Conservation (phyloP, 2,329 filamentous ascomycete genomes). For the Hypocrella siamensis region DNA sequence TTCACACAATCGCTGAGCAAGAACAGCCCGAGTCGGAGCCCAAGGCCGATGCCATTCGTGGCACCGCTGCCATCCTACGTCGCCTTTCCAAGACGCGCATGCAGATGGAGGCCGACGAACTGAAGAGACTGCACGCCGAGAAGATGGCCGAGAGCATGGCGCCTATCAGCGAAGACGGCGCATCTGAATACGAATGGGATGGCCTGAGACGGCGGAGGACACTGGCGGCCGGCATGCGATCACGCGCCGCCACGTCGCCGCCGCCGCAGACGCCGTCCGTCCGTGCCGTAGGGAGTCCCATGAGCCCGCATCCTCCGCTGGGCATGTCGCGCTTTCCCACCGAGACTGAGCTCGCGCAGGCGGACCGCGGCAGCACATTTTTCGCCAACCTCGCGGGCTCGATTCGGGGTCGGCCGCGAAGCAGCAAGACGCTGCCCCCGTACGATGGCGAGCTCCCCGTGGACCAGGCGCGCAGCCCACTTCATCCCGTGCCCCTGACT, state of each 20-base stretch:
- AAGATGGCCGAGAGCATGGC: constrained; percentile 54
- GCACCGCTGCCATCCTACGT: constrained; percentile 74
- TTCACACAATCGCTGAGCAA: constrained; percentile 86
- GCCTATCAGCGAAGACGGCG: constrained; percentile 63
- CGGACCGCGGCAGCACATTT: constrained; percentile 28
- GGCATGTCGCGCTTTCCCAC: constrained; percentile 74
- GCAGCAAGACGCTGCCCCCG: constrained; percentile 15
- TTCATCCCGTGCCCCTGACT: constrained; percentile 47
- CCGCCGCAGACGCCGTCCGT: constrained; percentile 11
- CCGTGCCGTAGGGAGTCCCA: constrained; percentile 7
- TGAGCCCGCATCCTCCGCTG: constrained; percentile 26
- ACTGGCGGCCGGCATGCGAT: constrained; percentile 21
- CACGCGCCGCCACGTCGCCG: constrained; percentile 12
- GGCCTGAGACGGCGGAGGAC: constrained; percentile 63
- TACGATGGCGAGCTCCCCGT: constrained; percentile 20
- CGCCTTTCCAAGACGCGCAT: constrained; percentile 61
- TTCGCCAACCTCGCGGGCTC: constrained; percentile 43
- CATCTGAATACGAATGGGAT: constrained; percentile 67
- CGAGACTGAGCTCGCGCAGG: constrained; percentile 43
- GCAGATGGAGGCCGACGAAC: constrained; percentile 67
- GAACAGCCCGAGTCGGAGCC: constrained; percentile 94
- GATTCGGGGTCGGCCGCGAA: constrained; percentile 21
- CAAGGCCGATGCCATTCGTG: constrained; percentile 90
- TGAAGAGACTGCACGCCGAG: constrained; percentile 65
- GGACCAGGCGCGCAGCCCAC: constrained; percentile 33